phyloP scores from a whole-genome alignment of 73 alveolate genomes.

The Uronychia binucleata region DNA sequence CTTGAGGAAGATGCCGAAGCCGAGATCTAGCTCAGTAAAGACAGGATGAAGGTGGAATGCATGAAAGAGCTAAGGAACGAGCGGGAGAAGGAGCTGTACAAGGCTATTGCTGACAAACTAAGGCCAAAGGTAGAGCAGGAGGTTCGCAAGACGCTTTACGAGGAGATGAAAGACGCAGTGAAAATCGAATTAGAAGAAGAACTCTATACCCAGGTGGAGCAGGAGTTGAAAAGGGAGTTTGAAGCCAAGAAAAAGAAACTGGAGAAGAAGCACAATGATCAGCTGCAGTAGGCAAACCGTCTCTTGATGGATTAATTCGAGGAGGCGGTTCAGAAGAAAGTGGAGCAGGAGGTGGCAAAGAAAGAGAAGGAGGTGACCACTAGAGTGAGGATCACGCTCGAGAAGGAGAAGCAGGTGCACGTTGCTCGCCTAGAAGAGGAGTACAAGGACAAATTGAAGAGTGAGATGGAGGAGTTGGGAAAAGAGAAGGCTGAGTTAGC shows the following conservation, averaged over 20 bases:
- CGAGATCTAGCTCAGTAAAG: not conserved
- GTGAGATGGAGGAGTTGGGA: not conserved
- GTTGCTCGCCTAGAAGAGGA: not conserved
- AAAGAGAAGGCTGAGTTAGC: not conserved
- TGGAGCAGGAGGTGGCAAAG: not conserved
- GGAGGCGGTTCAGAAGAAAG: not conserved
- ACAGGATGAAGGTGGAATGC: conserved; percentile 6
- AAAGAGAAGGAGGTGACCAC: conserved; percentile 2
- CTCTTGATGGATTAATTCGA: not conserved
- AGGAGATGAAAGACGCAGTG: not conserved
- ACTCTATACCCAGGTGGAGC: not conserved
- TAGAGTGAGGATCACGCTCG: not conserved
- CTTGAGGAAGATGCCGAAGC: not conserved
- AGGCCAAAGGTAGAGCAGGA: not conserved
- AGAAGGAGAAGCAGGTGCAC: not conserved
- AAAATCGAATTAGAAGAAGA: not conserved
- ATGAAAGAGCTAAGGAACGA: conserved; percentile 10
- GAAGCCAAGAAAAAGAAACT: not conserved
- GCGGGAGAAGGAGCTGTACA: conserved; percentile 2
- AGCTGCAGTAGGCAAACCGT: not conserved
- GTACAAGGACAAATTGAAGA: not conserved
- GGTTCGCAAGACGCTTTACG: not conserved
- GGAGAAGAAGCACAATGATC: not conserved
- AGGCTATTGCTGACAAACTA: not conserved
- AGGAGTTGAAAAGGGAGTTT: not conserved